Evolutionary conservation across 345 rosid genomes (phyloP), one percentile per base, ranked within the genome.

Genomic region (Moricandia moricandioides): DNA sequence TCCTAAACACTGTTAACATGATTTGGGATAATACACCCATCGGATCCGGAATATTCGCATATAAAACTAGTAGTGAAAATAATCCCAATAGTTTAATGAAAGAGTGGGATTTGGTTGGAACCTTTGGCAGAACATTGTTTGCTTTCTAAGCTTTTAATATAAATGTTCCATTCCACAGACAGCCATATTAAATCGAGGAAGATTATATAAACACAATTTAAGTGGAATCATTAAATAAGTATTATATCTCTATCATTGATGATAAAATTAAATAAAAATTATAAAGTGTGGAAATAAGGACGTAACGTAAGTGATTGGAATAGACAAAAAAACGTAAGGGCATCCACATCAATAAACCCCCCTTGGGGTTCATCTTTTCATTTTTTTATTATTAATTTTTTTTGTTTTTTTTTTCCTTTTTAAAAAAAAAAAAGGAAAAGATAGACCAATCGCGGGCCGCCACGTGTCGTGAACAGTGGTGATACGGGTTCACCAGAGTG

Each of bases 61-160:
- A 30, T 69, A 40, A 40, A 55, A 70, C 16, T n/a, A 30, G 5
- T n/a, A 55, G 11, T 72, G 73, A 78, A 16, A 61, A 52, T 81
- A 82, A 81, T 74, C 60, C 40, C 65, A 54, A 62, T 71, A 69
- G 31, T 49, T 16, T 74, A 74, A 70, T 79, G 72, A 69, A 70
- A 75, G 72, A 82, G 95, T 86, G 90, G 90, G 88, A 84, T 86
- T 81, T 82, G 92, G 86, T 87, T 79, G 33, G 82, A 79, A 79
- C 77, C 72, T 80, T 9, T 61, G 78, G 62, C 81, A 78, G 63
- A 67, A 60, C 59, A 49, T 60, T 37, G 64, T 72, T 67, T 66
- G 30, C 16, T 59, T 34, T 65, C 17, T 31, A 58, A 58, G 76
- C 52, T 67, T 78, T 71, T 70, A 70, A 56, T 70, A 70, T 12